Evolutionary conservation across 257 asterid genomes (phyloP), one percentile per base, ranked within the genome.

Genomic region (Ophiorrhiza pumila): DNA sequence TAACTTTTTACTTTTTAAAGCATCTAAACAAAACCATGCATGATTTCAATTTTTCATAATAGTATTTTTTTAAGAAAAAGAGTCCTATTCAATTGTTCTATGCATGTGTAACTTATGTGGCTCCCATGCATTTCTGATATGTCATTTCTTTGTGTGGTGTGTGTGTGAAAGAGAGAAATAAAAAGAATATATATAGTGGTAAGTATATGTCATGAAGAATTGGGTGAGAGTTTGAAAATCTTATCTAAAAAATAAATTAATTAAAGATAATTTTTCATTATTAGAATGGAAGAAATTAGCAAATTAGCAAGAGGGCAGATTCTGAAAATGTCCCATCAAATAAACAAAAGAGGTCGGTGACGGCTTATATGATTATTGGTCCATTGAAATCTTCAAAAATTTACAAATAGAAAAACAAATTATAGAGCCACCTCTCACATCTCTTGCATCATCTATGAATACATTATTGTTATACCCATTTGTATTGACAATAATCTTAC

Each of bases 291-390:
- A 15, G 12, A 58, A 58, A 58, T 13, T 29, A 58, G 64, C 5
- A 58, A n/a, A 31, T 31, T 58, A 29, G 41, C 18, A 13, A 13
- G 64, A 58, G 11, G 17, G 20, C 18, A 29, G 41, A 29, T 58
- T 64, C 60, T 69, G 47, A 62, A 31, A 52, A 76, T 76, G 76
- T 55, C 72, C 80, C 76, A 71, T 76, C 76, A 71, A n/a, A 43
- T 56, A 31, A 42, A 14, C 31, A 71, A 49, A n/a, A 64, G 46
- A 43, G 77, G 77, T 31, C 73, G 63, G 77, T 64, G 73, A 71
- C 53, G 55, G 27, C 29, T 55, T 18, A 39, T 32, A n/a, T 25
- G 56, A 71, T 71, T 35, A 71, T 71, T 70, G 73, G 73, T 59
- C 72, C 61, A 64, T 66, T 67, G 55, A 34, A 64, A 63, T n/a